phyloP scores from a whole-genome alignment of 2,329 filamentous ascomycete species.

The Peltaster fructicola region DNA sequence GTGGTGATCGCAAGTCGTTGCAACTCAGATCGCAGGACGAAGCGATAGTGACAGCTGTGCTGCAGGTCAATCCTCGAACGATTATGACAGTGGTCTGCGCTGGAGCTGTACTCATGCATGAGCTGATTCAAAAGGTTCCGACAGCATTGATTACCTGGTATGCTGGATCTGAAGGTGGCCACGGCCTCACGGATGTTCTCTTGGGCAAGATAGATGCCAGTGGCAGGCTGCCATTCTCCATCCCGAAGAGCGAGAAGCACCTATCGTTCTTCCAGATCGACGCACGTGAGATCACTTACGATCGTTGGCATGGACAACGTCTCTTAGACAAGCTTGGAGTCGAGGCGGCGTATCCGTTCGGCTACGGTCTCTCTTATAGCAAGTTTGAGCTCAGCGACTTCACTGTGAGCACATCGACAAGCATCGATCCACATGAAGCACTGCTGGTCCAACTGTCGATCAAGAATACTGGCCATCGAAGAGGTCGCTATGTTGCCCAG shows the following conservation, averaged over 20 bases:
- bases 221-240: slow-evolving; percentile 7
- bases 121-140: slow-evolving; percentile 5
- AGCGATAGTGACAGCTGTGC: slow-evolving; percentile 4
- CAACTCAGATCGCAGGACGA: slow-evolving; percentile 3
- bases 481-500: slow-evolving; percentile 2
- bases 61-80: slow-evolving; percentile 2
- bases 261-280: slow-evolving; percentile 11
- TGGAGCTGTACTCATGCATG: slow-evolving; percentile 6
- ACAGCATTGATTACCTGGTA: slow-evolving; percentile 6
- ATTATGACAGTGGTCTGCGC: slow-evolving; percentile 4
- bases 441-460: not conserved
- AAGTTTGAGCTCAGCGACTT: slow-evolving; percentile 1
- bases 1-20: slow-evolving; percentile 6
- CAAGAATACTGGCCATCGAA: slow-evolving; percentile 1
- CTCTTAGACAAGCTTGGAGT: slow-evolving; percentile 10
- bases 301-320: slow-evolving; percentile 13
- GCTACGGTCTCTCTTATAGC: slow-evolving; percentile 2
- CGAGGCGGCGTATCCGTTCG: slow-evolving; percentile 7
- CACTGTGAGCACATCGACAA: not conserved
- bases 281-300: slow-evolving; percentile 9
- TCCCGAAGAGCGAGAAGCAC: slow-evolving; percentile 9
- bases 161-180: slow-evolving; percentile 7
- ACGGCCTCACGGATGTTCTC: slow-evolving; percentile 6
- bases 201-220: slow-evolving; percentile 6
- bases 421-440: not conserved